These are phyloP conservation scores for Microdochium nivale DNA, from an alignment of 2,329 filamentous ascomycete species.

Conservation along the genomic window DNA sequence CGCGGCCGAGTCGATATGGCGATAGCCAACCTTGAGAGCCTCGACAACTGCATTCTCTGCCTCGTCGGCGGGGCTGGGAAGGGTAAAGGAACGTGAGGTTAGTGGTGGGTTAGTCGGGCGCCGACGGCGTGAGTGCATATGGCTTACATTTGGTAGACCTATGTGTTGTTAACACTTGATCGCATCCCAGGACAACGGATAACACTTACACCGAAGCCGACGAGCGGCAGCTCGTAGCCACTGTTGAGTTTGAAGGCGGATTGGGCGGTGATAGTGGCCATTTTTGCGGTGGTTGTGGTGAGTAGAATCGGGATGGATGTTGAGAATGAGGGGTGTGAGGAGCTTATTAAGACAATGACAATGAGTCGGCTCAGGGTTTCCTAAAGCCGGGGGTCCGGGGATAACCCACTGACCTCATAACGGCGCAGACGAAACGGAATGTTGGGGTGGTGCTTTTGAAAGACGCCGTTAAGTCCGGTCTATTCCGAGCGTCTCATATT, in stretches of 20 bases:
- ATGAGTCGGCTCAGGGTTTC: too few species aligned
- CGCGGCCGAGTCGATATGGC: slow-evolving; percentile 47
- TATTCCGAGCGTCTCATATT: too few species aligned
- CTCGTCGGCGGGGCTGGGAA: slow-evolving; percentile 23
- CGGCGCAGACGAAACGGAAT: too few species aligned
- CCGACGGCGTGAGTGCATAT: background rate
- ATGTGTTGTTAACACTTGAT: slow-evolving; percentile 3
- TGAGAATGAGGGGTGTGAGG: background rate
- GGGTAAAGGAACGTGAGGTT: background rate
- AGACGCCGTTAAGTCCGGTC: too few species aligned
- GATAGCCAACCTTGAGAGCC: slow-evolving; percentile 42
- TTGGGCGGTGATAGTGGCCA: slow-evolving; percentile 37
- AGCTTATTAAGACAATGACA: too few species aligned
- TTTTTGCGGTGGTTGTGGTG: slow-evolving; percentile 17
- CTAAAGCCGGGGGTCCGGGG: too few species aligned
- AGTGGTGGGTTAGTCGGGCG: background rate
- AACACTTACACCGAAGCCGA: slow-evolving; percentile 44
- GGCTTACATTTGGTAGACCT: slow-evolving; percentile 46
- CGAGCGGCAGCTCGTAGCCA: slow-evolving; percentile 40
- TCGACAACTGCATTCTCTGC: slow-evolving; percentile 30
- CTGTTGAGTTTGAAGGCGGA: slow-evolving; percentile 45
- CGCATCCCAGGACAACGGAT: background rate
- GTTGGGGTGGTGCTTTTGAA: too few species aligned
- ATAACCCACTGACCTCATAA: too few species aligned
- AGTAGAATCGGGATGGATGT: background rate